Base-by-base conservation (phyloP, 1,139 yeast genomes). In the Saccharomycopsis phalli region DNA sequence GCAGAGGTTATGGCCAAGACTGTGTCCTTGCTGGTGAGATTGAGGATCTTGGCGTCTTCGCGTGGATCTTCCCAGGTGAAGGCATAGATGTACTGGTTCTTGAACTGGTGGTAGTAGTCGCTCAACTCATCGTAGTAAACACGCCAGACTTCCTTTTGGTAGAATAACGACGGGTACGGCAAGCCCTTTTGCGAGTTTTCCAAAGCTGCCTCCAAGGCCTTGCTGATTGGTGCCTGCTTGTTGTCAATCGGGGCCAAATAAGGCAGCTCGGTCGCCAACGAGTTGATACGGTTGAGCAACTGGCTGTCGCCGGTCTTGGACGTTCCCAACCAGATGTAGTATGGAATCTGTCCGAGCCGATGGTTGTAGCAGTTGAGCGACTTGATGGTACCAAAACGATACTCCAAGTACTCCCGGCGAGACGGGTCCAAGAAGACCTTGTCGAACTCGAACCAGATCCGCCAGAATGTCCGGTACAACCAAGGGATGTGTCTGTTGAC, bases 51-150 rank as follows among this genome's bases (percentile, higher is more conserved):
- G 49, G 76, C 71, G 59, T 82, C 94, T 59, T 81, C 93, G 44
- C 81, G 69, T 26, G 94, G 94, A 56, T 82, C 94, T 60, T 82
- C 94, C 94, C 94, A 82, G 7, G 93, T 82, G 60, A 82, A 82
- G 2, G 94, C 88, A 55, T 82, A 82, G 45, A 82, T 82, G 58
- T 81, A 82, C 60, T 81, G 87, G 55, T 80, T 69, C 46, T 71
- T 75, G 64, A 82, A 82, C 57, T 81, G 88, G 37, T 71, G 72
- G 54, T 79, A 79, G 52, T 71, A 71, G 8, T 81, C 74, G 52
- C 74, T 74, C 50, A 74, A 60, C 52, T 80, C 88, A 58, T 82
- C 86, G 54, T 77, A 82, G 60, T 76, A 82, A 31, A 81, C 87
- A 54, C 94, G 69, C 81, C 88, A 81, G 19, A 76, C 68, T 56